Conservation (phyloP, 2,329 filamentous ascomycete species). For the Tolypocladium tropicale region DNA sequence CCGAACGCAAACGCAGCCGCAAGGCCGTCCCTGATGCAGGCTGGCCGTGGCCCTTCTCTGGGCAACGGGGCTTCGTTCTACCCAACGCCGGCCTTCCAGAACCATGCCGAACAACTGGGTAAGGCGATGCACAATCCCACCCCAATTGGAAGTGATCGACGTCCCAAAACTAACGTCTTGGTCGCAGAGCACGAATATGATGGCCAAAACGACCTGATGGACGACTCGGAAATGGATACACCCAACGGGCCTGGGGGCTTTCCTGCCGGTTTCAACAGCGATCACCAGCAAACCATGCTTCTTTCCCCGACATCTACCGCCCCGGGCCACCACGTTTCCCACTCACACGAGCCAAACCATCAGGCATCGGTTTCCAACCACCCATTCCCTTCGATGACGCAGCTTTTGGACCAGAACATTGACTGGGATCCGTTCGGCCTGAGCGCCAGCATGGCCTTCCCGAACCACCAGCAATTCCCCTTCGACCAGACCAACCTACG, state of each 20-base stretch:
- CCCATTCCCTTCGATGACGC: slow-evolving; percentile 53
- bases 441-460: slow-evolving; percentile 91
- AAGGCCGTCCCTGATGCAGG: slow-evolving; percentile 25
- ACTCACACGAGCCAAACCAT: slow-evolving; percentile 26
- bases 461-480: slow-evolving; percentile 69
- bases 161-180: slow-evolving; percentile 8
- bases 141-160: background rate
- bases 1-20: slow-evolving; percentile 11
- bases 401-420: slow-evolving; percentile 65
- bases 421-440: slow-evolving; percentile 92
- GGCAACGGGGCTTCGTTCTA: slow-evolving; percentile 53
- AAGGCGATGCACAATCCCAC: slow-evolving; percentile 41
- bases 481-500: slow-evolving; percentile 54
- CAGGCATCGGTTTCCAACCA: slow-evolving; percentile 17
- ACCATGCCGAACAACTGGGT: slow-evolving; percentile 92
- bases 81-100: slow-evolving; percentile 73
- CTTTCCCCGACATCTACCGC: slow-evolving; percentile 29
- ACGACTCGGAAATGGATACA: slow-evolving; percentile 66
- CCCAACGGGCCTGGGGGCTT: slow-evolving; percentile 57
- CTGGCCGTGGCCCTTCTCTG: slow-evolving; percentile 22
- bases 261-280: slow-evolving; percentile 40
- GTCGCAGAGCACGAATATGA: slow-evolving; percentile 92
- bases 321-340: slow-evolving; percentile 17
- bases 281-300: slow-evolving; percentile 30
- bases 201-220: slow-evolving; percentile 77